Conservation (phyloP, 1,284 basidiomycete genomes). For the Trichosporon sp. region DNA sequence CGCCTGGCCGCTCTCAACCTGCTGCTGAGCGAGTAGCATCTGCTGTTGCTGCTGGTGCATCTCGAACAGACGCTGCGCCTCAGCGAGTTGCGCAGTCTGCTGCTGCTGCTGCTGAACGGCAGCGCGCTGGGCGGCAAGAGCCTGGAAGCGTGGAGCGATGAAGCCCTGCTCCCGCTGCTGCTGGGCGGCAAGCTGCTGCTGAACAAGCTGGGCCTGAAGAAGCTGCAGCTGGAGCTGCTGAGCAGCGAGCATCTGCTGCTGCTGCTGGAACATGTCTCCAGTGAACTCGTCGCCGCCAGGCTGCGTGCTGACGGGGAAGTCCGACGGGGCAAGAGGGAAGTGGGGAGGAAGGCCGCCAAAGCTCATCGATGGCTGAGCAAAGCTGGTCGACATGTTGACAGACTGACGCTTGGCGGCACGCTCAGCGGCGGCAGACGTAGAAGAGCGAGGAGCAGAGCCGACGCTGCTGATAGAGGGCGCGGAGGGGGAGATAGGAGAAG, state of each 20-base stretch:
- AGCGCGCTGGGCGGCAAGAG: constrained; percentile 63
- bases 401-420: constrained; percentile 15
- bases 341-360: constrained; percentile 15
- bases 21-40: constrained; percentile 24
- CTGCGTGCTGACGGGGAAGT: constrained; percentile 23
- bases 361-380: constrained; percentile 5
- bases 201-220: constrained; percentile 39
- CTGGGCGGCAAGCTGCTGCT: constrained; percentile 26
- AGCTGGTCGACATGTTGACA: constrained; percentile 4
- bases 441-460: constrained; percentile 10
- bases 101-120: constrained; percentile 50
- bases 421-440: constrained; percentile 6
- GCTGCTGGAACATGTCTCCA: constrained; percentile 31
- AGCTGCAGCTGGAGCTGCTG: constrained; percentile 43
- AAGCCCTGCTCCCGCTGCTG: constrained; percentile 52
- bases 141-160: constrained; percentile 77
- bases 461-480: constrained; percentile 5
- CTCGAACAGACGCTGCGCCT: constrained; percentile 39
- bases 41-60: constrained; percentile 35
- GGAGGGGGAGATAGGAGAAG: constrained; percentile 12
- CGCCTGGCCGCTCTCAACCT: constrained; percentile 26
- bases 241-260: constrained; percentile 40
- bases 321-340: constrained; percentile 14
- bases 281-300: constrained; percentile 24
- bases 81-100: constrained; percentile 48